phyloP scores from a whole-genome alignment of 129 eudicot species.

The Ambrosia trifida region DNA sequence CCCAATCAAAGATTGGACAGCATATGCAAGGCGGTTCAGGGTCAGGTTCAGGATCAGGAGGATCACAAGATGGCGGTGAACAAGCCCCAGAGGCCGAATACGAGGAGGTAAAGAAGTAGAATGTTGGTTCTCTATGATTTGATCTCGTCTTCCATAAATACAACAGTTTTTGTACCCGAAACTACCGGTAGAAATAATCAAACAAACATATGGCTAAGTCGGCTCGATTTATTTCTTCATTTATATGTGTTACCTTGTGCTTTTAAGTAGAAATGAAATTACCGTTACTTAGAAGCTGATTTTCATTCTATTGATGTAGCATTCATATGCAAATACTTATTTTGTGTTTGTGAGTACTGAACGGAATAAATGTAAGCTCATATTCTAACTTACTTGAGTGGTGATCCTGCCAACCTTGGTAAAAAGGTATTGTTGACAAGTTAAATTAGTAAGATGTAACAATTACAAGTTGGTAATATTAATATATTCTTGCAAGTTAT shows the following conservation, averaged over 20 bases:
- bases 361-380: too few species aligned
- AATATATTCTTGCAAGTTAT: too few species aligned
- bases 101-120: conserved; percentile 19
- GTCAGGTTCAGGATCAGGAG: background rate
- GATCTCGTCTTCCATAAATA: conserved; percentile 6
- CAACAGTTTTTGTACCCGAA: conserved; percentile 7
- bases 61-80: conserved; percentile 2
- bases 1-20: conserved; percentile 86
- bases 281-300: background rate
- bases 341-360: too few species aligned
- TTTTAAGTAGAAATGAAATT: background rate
- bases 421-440: too few species aligned
- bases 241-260: background rate
- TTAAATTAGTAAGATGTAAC: too few species aligned
- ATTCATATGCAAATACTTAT: too few species aligned
- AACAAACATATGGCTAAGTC: background rate
- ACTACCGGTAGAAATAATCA: conserved; percentile 3
- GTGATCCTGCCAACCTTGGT: too few species aligned
- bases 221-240: background rate
- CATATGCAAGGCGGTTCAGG: conserved; percentile 58
- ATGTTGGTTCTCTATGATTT: background rate
- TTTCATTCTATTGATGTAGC: too few species aligned
- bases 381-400: too few species aligned
- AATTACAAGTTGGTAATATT: too few species aligned
- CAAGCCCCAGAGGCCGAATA: conserved; percentile 15